Percentiles rank a stretch among this genome's conserved stretches.
phyloP scores from a whole-genome alignment of 2,329 filamentous ascomycete species.

The Claviceps quebecensis region DNA sequence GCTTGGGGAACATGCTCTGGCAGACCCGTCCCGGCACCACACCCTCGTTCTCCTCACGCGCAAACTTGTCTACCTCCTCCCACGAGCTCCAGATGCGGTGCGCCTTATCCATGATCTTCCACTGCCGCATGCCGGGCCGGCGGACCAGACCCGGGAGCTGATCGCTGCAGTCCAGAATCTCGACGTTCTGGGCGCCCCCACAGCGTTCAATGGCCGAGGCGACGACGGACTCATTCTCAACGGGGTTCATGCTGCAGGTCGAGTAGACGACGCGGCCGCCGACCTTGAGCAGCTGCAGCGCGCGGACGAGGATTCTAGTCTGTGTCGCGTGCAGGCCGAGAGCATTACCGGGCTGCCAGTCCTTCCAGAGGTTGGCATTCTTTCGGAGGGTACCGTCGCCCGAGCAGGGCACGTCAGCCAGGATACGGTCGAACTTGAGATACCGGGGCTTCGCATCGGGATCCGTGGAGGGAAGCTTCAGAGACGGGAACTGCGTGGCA shows the following conservation, averaged over 20 bases:
- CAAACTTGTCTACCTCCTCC: constrained; percentile 63
- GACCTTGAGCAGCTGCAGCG: constrained; percentile 89
- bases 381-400: constrained; percentile 90
- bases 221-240: constrained; percentile 91
- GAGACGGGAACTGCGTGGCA: constrained; percentile 85
- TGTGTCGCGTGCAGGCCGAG: constrained; percentile 80
- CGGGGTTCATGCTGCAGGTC: constrained; percentile 96
- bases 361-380: constrained; percentile 87
- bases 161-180: constrained; percentile 71
- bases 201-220: constrained; percentile 80
- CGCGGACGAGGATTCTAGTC: constrained; percentile 76
- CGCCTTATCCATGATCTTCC: constrained; percentile 85
- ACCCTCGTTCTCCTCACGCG: constrained; percentile 41
- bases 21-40: constrained; percentile 52
- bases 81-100: constrained; percentile 68
- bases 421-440: constrained; percentile 90
- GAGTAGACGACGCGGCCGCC: constrained; percentile 94
- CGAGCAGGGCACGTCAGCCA: constrained; percentile 93
- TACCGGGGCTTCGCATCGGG: constrained; percentile 49
- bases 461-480: constrained; percentile 58
- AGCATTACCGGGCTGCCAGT: constrained; percentile 81
- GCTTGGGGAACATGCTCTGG: constrained; percentile 70
- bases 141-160: constrained; percentile 66
- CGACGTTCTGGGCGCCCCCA: constrained; percentile 67
- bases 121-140: constrained; percentile 60